A percentile compares a stretch with the other conserved stretches of the same genome.
These are phyloP conservation scores for Ceratocystis ficicola DNA, from an alignment of 2,329 filamentous ascomycete species.

Conservation along the genomic window DNA sequence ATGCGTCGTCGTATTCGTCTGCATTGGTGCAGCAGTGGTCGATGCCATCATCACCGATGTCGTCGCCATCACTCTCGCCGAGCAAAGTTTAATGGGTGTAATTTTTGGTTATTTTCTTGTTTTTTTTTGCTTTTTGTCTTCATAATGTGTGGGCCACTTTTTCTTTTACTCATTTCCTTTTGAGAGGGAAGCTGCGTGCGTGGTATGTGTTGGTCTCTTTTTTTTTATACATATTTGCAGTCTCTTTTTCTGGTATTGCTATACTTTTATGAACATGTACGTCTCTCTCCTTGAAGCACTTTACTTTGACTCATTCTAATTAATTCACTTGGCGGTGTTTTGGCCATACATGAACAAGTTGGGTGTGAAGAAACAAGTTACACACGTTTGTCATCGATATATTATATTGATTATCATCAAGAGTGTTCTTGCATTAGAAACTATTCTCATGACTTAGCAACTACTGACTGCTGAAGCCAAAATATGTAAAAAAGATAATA, in stretches of 20 bases:
- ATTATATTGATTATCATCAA: not conserved
- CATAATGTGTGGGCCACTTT: not conserved
- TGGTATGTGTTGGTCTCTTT: not conserved
- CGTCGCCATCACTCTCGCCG: not conserved
- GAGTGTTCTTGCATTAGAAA: not conserved
- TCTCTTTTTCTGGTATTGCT: not conserved
- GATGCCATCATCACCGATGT: not conserved
- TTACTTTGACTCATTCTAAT: not conserved
- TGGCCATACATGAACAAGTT: no score
- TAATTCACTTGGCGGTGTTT: no score
- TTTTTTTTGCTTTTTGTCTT: not conserved
- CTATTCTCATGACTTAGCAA: not conserved
- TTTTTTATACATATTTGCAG: constrained; percentile 10
- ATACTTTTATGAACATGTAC: constrained; percentile 11
- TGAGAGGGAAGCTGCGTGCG: not conserved
- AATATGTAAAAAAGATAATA: constrained; percentile 4
- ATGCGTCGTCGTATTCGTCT: constrained; percentile 1
- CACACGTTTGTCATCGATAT: not conserved
- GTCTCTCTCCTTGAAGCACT: not conserved
- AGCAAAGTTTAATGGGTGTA: constrained; percentile 27
- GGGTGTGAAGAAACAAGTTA: not conserved
- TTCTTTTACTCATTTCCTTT: not conserved
- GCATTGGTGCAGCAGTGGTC: not conserved
- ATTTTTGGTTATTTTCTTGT: constrained; percentile 7
- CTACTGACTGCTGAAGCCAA: not conserved